Base-by-base conservation (phyloP, 2,329 filamentous ascomycete species). In the Atkinsonella hypoxylon region DNA sequence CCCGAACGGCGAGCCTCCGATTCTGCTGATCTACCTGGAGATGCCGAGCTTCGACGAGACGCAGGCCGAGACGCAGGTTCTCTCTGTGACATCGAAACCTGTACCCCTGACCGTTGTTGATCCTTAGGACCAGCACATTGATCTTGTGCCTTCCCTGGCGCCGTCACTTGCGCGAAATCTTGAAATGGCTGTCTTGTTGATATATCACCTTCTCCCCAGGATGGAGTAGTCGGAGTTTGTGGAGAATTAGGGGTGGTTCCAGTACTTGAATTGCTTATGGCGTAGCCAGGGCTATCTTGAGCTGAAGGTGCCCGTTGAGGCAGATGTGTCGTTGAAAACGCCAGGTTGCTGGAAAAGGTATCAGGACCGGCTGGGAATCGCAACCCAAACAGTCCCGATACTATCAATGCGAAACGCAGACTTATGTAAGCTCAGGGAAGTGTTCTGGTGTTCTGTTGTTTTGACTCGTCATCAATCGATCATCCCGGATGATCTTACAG, bases 11-110 rank as follows among this genome's bases (percentile, higher is more conserved):
- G 56, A 47, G 61, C 57, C 26, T 62, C 59, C 49, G 47, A 46
- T 48, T 60, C 59, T 45, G 62, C 58, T 56, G 65, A 64, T 62
- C 63, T 62, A 54, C 66, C 58, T 54, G 73, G 68, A 50, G 72
- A 74, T 59, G 65, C 69, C 56, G 72, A 70, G 56, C 69, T 66
- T 59, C 67, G 71, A 62, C 70, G 74, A 68, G 76, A 76, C 64
- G 70, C 67, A 72, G 77, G 26, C 26, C 68, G 72, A 75, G 76
- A 70, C 67, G 70, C 71, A 73, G 73, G 67, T 61, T 72, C 74
- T 70, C 73, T 75, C 72, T 80, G 77, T 71, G 78, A 81, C 80
- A 83, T 83, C 71, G 77, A 75, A 71, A 70, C 70, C 75, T 73
- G 73, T 68, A 78, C 76, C 72, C 77, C 75, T 73, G 67, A 70